phyloP scores from a whole-genome alignment of 345 rosid species.

The Litchi chinensis region DNA sequence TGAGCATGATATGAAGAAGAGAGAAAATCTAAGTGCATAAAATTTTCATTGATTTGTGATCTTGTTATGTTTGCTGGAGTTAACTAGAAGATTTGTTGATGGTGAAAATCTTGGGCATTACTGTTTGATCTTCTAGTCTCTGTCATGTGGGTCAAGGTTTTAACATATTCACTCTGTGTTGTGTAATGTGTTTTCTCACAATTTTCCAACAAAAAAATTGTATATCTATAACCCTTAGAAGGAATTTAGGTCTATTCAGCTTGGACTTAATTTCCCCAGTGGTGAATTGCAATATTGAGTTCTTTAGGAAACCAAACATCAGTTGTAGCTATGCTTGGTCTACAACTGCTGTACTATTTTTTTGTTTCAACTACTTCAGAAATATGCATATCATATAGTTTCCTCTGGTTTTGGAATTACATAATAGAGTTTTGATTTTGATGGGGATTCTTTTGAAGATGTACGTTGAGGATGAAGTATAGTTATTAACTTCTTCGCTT shows the following conservation, averaged over 20 bases:
- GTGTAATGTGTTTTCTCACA: not conserved
- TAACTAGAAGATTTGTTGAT: not conserved
- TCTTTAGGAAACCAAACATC: not conserved
- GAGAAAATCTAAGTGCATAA: no score
- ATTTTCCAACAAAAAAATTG: not conserved
- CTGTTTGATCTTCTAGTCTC: not conserved
- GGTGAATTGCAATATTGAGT: not conserved
- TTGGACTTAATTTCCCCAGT: not conserved
- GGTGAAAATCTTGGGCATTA: not conserved
- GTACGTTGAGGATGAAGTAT: not conserved
- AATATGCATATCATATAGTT: not conserved
- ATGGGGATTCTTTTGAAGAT: not conserved
- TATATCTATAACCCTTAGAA: not conserved
- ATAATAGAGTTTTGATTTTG: not conserved
- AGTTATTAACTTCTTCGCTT: not conserved
- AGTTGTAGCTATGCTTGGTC: not conserved
- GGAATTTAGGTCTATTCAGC: not conserved
- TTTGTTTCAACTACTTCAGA: not conserved
- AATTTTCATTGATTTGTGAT: not conserved
- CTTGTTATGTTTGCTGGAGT: not conserved
- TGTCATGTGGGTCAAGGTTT: conserved; percentile 1
- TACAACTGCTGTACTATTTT: not conserved
- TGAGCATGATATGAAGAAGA: not conserved
- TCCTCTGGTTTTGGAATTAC: not conserved
- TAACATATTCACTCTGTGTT: not conserved